These are phyloP conservation scores for Hypomyces perniciosus DNA, from an alignment of 2,329 filamentous ascomycete genomes.

Conservation along the genomic window DNA sequence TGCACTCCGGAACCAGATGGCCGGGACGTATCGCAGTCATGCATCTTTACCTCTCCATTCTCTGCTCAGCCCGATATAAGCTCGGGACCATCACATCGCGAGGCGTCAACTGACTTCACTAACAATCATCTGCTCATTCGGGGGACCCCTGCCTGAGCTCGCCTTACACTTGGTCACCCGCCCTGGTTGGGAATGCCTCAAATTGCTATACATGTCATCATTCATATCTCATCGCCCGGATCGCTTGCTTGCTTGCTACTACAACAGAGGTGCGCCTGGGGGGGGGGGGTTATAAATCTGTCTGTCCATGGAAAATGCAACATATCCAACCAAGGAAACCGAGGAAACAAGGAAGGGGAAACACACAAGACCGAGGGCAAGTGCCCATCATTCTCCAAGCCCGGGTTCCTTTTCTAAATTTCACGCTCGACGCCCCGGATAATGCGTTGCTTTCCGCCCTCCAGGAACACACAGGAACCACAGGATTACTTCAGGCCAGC, in stretches of 20 bases:
- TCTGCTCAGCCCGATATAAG: not conserved
- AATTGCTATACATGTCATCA: constrained; percentile 13
- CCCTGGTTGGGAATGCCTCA: not conserved
- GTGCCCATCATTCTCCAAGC: constrained; percentile 13
- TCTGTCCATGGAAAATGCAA: constrained; percentile 8
- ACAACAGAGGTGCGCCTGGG: constrained; percentile 9
- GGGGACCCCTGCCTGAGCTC: not conserved
- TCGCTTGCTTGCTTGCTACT: constrained; percentile 8
- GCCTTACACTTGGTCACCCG: constrained; percentile 1
- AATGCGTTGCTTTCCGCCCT: constrained; percentile 2
- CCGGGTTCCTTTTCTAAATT: constrained; percentile 9
- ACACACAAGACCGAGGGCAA: constrained; percentile 9
- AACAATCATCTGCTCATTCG: not conserved
- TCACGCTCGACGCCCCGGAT: constrained; percentile 11
- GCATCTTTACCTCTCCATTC: not conserved
- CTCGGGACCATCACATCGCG: not conserved
- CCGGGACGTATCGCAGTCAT: constrained; percentile 1
- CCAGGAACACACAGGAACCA: constrained; percentile 3
- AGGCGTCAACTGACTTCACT: not conserved
- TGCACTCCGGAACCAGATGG: constrained; percentile 3
- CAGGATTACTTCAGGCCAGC: constrained; percentile 2
- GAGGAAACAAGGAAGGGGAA: not conserved
- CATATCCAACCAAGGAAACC: constrained; percentile 11
- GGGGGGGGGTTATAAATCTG: not conserved
- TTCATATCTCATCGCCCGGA: constrained; percentile 14